Conservation (phyloP, 2,329 filamentous ascomycete genomes). For the Corynespora cassiicola region DNA sequence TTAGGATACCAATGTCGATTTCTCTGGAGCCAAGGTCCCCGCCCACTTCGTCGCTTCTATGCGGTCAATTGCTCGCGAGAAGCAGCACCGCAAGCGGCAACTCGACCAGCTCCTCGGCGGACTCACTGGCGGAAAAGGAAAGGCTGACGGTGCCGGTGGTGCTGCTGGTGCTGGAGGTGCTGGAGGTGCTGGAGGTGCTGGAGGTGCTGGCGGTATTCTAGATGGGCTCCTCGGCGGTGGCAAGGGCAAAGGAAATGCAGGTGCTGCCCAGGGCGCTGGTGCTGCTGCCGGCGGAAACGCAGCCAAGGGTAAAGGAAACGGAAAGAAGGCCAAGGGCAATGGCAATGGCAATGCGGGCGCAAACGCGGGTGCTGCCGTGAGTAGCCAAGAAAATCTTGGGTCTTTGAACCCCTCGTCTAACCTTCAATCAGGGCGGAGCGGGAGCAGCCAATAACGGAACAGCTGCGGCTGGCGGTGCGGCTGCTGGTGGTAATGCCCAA, state of each 20-base stretch:
- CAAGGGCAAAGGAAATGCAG: slow-evolving; percentile 5
- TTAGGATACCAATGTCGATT: slow-evolving; percentile 22
- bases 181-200: slow-evolving; percentile 5
- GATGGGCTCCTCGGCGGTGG: slow-evolving; percentile 13
- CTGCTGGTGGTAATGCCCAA: slow-evolving; percentile 1
- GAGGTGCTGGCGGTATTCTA: slow-evolving; percentile 14
- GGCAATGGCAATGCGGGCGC: slow-evolving; percentile 8
- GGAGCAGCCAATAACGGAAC: slow-evolving; percentile 11
- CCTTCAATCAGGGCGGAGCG: slow-evolving; percentile 3
- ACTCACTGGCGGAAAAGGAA: slow-evolving; percentile 19
- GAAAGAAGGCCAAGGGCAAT: slow-evolving; percentile 14
- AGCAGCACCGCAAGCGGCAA: slow-evolving; percentile 30
- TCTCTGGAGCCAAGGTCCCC: slow-evolving; percentile 22
- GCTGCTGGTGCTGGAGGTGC: slow-evolving; percentile 13
- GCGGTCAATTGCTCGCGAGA: slow-evolving; percentile 26
- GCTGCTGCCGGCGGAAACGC: slow-evolving; percentile 8
- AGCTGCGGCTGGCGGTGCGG: slow-evolving; percentile 6
- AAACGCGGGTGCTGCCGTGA: slow-evolving; percentile 3
- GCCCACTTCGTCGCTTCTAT: slow-evolving; percentile 29
- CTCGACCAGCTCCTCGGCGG: slow-evolving; percentile 30
- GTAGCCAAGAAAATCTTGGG: background rate
- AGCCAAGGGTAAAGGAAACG: slow-evolving; percentile 6
- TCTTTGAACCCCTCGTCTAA: no score
- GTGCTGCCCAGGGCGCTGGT: slow-evolving; percentile 5
- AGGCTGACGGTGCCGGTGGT: slow-evolving; percentile 14